phyloP scores from a whole-genome alignment of 2,329 filamentous ascomycete genomes.

The Furcasterigmium furcatum region DNA sequence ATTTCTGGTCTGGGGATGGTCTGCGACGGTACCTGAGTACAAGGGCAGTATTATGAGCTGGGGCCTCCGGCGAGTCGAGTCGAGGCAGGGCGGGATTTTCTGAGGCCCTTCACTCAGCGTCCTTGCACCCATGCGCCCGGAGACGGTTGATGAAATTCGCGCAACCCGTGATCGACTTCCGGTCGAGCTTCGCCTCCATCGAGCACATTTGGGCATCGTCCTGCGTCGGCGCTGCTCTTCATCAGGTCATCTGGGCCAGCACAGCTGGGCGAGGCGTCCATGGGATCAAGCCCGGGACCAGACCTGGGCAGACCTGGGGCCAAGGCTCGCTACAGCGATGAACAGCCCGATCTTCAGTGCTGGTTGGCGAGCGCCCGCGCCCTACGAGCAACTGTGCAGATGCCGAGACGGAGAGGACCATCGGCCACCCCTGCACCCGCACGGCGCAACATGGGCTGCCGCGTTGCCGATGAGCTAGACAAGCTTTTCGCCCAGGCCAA shows the following conservation, averaged over 20 bases:
- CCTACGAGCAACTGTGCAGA: neutral
- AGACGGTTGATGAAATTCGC: neutral
- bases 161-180: neutral
- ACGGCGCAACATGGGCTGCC: neutral
- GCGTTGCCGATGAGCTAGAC: neutral
- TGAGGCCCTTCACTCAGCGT: too few species aligned
- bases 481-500: neutral
- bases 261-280: neutral
- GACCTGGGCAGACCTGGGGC: neutral
- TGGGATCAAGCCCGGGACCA: too few species aligned
- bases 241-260: too few species aligned
- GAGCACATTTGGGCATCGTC: neutral
- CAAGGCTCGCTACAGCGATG: neutral
- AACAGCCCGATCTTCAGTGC: too few species aligned
- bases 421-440: neutral
- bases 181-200: too few species aligned
- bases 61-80: too few species aligned
- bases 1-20: too few species aligned
- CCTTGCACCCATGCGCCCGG: neutral
- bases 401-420: neutral
- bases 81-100: too few species aligned
- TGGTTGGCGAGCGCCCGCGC: too few species aligned
- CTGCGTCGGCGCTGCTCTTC: too few species aligned
- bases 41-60: too few species aligned
- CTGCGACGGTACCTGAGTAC: too few species aligned